These are phyloP conservation scores for Hypoxylon sp. DNA, from an alignment of 2,329 filamentous ascomycete genomes.

Conservation along the genomic window DNA sequence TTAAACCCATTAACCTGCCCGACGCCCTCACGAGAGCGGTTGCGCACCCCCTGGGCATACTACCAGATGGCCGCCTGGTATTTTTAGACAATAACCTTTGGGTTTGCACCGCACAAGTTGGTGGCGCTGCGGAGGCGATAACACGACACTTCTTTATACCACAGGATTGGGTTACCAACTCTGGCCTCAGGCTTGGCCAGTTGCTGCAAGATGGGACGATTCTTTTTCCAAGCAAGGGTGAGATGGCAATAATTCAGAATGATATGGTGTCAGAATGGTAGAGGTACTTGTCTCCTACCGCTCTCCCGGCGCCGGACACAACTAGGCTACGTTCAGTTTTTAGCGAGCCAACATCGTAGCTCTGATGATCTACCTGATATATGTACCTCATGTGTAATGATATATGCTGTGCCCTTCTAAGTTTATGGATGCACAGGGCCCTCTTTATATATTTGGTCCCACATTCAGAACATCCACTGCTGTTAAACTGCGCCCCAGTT, in stretches of 20 bases:
- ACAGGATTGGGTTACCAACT: constrained; percentile 42
- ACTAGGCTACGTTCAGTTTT: too few relatives aligned
- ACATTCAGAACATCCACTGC: too few relatives aligned
- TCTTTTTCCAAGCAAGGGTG: constrained; percentile 41
- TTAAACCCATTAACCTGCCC: not conserved
- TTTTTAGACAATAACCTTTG: constrained; percentile 42
- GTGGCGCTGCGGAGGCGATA: not conserved
- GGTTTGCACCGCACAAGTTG: constrained; percentile 37
- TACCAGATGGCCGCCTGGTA: constrained; percentile 22
- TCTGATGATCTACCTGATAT: too few relatives aligned
- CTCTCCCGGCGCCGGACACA: too few relatives aligned
- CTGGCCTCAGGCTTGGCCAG: constrained; percentile 32
- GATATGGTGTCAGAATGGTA: constrained; percentile 37
- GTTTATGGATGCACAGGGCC: too few relatives aligned
- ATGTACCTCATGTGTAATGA: too few relatives aligned
- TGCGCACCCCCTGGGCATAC: constrained; percentile 35
- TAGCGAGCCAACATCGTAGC: too few relatives aligned
- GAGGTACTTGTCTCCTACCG: too few relatives aligned
- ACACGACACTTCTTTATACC: constrained; percentile 46
- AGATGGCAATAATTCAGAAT: constrained; percentile 35
- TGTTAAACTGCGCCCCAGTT: too few relatives aligned
- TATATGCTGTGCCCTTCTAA: too few relatives aligned
- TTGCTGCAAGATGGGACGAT: constrained; percentile 38
- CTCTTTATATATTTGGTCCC: too few relatives aligned
- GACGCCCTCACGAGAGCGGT: not conserved